Conservation (phyloP, 805 yeast genomes). For the Metschnikowia drakensbergensis region DNA sequence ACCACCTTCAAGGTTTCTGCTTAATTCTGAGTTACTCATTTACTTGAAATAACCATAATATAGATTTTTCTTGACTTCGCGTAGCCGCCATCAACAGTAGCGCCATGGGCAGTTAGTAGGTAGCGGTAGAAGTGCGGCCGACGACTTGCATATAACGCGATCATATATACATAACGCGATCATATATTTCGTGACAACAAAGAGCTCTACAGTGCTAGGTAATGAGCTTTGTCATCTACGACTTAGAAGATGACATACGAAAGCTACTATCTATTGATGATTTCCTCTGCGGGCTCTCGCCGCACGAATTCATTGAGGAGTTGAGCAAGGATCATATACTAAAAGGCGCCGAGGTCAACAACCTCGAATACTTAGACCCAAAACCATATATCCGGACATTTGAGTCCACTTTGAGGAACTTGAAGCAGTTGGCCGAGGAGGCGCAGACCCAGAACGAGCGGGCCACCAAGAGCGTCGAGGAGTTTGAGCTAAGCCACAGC, state of each 20-base stretch:
- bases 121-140: neutral
- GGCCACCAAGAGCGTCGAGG: conserved; percentile 55
- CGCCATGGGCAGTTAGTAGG: too few relatives aligned
- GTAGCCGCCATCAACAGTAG: neutral
- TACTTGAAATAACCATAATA: conserved; percentile 9
- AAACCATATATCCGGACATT: conserved; percentile 93
- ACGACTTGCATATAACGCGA: neutral
- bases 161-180: neutral
- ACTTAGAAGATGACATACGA: conserved; percentile 60
- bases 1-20: conserved; percentile 65
- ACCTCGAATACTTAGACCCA: conserved; percentile 68
- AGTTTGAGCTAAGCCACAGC: conserved; percentile 64
- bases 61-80: neutral
- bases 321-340: conserved; percentile 63
- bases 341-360: conserved; percentile 48
- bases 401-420: conserved; percentile 75
- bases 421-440: conserved; percentile 57
- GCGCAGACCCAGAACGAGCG: conserved; percentile 47
- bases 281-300: conserved; percentile 65
- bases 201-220: neutral
- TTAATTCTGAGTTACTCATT: conserved; percentile 13
- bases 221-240: conserved; percentile 50
- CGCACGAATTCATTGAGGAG: conserved; percentile 76
- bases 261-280: conserved; percentile 55
- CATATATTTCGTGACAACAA: neutral